Percentiles rank a stretch among this genome's conserved stretches.
Evolutionary conservation across 2,329 filamentous ascomycete species (phyloP).

Genomic region (Colletotrichum sp.): DNA sequence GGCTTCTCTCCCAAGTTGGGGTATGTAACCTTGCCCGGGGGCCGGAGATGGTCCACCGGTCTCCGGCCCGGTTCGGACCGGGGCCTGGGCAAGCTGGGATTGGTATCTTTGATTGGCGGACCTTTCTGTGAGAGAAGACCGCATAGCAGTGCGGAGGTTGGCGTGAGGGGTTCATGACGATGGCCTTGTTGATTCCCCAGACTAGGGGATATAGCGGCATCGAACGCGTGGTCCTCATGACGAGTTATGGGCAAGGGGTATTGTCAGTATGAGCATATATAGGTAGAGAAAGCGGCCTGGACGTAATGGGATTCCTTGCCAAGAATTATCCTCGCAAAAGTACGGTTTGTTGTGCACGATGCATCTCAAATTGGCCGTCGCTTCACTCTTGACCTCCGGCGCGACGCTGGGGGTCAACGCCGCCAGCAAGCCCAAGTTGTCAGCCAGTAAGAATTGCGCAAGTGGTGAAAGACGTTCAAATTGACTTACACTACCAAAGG

Average conservation of each 20-base stretch:
- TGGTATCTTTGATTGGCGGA: conserved; percentile 5
- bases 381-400: conserved; percentile 8
- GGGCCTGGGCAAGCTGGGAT: background rate
- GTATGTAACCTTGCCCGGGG: conserved; percentile 11
- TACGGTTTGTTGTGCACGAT: background rate
- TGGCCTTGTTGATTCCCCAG: background rate
- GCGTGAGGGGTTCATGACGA: background rate
- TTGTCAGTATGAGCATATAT: background rate
- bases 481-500: conserved; percentile 23
- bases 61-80: conserved; percentile 11
- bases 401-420: conserved; percentile 1
- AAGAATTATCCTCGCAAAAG: background rate
- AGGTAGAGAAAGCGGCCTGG: background rate
- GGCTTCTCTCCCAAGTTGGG: background rate
- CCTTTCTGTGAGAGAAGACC: background rate
- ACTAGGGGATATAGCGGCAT: background rate
- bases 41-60: conserved; percentile 3
- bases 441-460: background rate
- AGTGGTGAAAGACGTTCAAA: background rate
- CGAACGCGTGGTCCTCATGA: background rate
- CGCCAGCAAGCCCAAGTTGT: background rate
- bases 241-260: background rate
- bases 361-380: background rate
- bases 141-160: background rate
- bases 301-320: background rate